Base-by-base conservation (phyloP, 129 eudicot species). In the Flaveria bidentis region DNA sequence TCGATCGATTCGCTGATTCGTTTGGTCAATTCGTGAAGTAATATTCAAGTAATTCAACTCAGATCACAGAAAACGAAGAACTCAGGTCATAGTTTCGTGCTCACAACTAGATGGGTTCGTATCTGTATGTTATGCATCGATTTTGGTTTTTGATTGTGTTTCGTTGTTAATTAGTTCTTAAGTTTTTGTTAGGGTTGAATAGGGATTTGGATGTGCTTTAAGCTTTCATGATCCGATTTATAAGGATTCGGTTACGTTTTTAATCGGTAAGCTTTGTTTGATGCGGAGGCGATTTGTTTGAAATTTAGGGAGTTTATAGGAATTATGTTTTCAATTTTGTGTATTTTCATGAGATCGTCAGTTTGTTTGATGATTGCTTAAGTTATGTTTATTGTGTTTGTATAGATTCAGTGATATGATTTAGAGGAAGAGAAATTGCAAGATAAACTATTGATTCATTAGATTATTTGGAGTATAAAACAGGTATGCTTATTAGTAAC, bases 21-120 rank as follows among this genome's bases (percentile, higher is more conserved):
- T 71, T 14, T 30, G 39, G 64, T 78, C 82, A 60, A 70, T 51
- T 22, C 36, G 30, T 71, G 55, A 33, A 78, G 71, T 71, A 47
- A 52, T 61, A 11, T 51, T 33, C 66, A 79, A 79, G 72, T 17
- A 60, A 78, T 71, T 71, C 77, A 36, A 76, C 61, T 26, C 57
- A 7, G 26, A 69, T 23, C 71, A 33, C 60, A 49, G 15, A 61
- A 26, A 41, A 8, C 77, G 71, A 78, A 58, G 70, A 69, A 69
- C 18, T 14, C 55, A 79, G 77, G 82, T 71, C n/a, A 47, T 63
- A 23, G 33, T 30, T 55, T 67, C 67, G 71, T 68, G 14, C 52
- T 22, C 7, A 74, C 69, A 25, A 44, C 17, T 74, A 56, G 41
- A 5, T 9, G 50, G 11, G 1, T 9, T 8, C 16, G 45, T 73